phyloP scores from a whole-genome alignment of 352 stramenopile species.

The Pythium sp. region DNA sequence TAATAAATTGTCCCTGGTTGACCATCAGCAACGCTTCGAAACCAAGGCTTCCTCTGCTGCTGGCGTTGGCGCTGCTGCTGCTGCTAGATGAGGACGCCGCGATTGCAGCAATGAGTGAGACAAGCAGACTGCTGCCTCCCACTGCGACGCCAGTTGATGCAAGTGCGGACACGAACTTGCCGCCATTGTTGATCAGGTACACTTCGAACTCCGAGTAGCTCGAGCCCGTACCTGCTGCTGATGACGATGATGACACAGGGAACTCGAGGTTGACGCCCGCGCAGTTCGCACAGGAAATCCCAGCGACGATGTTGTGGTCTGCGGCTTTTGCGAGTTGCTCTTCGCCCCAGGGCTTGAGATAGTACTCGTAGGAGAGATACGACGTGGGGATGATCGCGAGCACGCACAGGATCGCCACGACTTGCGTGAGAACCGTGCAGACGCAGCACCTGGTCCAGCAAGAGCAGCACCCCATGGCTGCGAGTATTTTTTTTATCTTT shows the following conservation, averaged over 20 bases:
- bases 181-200: constrained; percentile 42
- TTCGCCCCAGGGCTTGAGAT: constrained; percentile 43
- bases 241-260: constrained; percentile 24
- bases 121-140: constrained; percentile 21
- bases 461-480: neutral
- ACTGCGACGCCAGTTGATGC: constrained; percentile 33
- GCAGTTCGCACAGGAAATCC: constrained; percentile 37
- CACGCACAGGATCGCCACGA: constrained; percentile 26
- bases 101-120: constrained; percentile 16
- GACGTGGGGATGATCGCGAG: constrained; percentile 31
- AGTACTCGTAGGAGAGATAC: constrained; percentile 44
- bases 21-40: constrained; percentile 43
- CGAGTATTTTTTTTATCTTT: neutral
- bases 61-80: constrained; percentile 1
- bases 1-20: constrained; percentile 50
- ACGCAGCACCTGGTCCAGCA: constrained; percentile 19
- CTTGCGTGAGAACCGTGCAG: constrained; percentile 26
- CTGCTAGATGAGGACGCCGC: constrained; percentile 13
- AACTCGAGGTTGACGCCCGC: constrained; percentile 44
- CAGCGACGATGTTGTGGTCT: neutral
- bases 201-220: constrained; percentile 37
- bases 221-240: constrained; percentile 6
- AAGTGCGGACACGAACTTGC: constrained; percentile 25
- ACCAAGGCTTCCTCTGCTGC: constrained; percentile 14
- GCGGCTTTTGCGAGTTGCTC: constrained; percentile 24